Conservation (phyloP, 2,329 filamentous ascomycete species). For the Didymella pinodella region DNA sequence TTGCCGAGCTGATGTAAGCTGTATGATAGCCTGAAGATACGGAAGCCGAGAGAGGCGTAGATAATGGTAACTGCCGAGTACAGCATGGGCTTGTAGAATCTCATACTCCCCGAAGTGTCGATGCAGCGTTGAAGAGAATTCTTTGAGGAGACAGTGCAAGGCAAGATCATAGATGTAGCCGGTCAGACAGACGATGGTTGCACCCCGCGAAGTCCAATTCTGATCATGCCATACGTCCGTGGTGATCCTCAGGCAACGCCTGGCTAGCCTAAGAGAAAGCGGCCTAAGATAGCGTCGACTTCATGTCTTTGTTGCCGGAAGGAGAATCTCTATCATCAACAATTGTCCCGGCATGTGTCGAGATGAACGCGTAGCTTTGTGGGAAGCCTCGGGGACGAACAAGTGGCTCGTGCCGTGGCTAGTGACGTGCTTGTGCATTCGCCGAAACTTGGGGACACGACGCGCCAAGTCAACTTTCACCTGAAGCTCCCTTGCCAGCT, state of each 20-base stretch:
- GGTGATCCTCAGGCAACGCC: background rate
- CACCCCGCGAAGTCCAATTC: constrained; percentile 15
- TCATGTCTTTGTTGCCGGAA: too few species aligned
- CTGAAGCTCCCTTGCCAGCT: constrained; percentile 34
- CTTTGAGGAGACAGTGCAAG: background rate
- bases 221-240: constrained; percentile 7
- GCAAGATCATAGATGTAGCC: background rate
- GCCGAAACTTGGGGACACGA: constrained; percentile 46
- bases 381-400: constrained; percentile 6
- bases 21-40: constrained; percentile 25
- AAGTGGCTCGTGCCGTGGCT: constrained; percentile 35
- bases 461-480: constrained; percentile 46
- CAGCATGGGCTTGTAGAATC: constrained; percentile 29
- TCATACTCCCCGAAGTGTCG: constrained; percentile 10
- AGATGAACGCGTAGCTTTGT: background rate
- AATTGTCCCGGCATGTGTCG: background rate
- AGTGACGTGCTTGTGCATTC: constrained; percentile 36
- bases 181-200: background rate
- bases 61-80: constrained; percentile 27
- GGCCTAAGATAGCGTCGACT: too few species aligned
- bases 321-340: background rate
- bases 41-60: constrained; percentile 31
- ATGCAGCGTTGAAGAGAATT: too few species aligned
- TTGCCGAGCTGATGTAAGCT: constrained; percentile 18
- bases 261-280: too few species aligned